phyloP scores from a whole-genome alignment of 1,139 yeast genomes.

The Suhomyces kunorum region DNA sequence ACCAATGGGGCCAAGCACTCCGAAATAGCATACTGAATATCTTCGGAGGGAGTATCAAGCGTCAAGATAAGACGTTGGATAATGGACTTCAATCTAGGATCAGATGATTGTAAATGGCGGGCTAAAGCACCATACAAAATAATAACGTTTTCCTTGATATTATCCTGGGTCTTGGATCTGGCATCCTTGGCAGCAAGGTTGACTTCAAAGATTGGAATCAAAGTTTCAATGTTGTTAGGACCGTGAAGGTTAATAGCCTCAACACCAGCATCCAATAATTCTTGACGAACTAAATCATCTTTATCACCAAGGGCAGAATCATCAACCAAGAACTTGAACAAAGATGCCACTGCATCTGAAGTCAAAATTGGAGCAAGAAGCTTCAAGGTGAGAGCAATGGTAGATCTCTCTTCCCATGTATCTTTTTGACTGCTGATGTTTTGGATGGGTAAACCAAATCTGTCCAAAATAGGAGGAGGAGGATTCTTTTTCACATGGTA shows the following conservation, averaged over 20 bases:
- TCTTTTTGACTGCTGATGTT: slow-evolving; percentile 63
- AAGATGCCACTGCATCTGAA: slow-evolving; percentile 41
- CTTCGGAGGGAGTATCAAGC: slow-evolving; percentile 83
- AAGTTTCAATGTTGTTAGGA: slow-evolving; percentile 58
- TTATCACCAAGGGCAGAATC: slow-evolving; percentile 72
- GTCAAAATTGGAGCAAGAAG: slow-evolving; percentile 54
- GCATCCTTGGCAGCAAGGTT: slow-evolving; percentile 50
- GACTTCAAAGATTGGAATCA: slow-evolving; percentile 76
- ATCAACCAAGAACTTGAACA: slow-evolving; percentile 61
- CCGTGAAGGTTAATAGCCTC: slow-evolving; percentile 69
- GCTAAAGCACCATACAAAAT: slow-evolving; percentile 88
- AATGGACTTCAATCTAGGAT: slow-evolving; percentile 62
- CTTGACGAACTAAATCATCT: slow-evolving; percentile 72
- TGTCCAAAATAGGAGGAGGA: slow-evolving; percentile 74
- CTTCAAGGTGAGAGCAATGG: slow-evolving; percentile 69
- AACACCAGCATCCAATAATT: slow-evolving; percentile 87
- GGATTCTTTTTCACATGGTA: slow-evolving; percentile 68
- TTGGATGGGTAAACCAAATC: slow-evolving; percentile 74
- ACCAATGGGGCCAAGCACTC: slow-evolving; percentile 86
- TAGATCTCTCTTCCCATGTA: slow-evolving; percentile 82
- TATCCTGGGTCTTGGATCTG: slow-evolving; percentile 54
- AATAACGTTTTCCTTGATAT: slow-evolving; percentile 76
- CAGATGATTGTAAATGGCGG: slow-evolving; percentile 67
- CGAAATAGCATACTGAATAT: slow-evolving; percentile 83
- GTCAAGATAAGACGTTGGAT: slow-evolving; percentile 72